These are phyloP conservation scores for Apiotrichum gracile DNA, from an alignment of 1,284 basidiomycete species.

Conservation along the genomic window DNA sequence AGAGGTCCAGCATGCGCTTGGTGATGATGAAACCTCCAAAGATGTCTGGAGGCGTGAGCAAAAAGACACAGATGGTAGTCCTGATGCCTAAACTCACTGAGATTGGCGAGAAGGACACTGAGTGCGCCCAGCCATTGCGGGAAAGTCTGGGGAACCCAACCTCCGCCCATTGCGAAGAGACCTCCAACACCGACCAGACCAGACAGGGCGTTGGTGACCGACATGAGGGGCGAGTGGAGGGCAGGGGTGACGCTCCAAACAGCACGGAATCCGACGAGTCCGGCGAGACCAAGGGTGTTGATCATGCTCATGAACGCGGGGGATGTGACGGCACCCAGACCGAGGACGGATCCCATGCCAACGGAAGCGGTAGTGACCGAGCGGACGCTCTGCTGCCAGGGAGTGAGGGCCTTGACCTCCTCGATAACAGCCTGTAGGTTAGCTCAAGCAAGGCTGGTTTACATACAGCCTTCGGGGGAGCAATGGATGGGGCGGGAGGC, in stretches of 20 bases:
- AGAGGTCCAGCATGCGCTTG: slow-evolving; percentile 84
- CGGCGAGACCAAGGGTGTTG: slow-evolving; percentile 65
- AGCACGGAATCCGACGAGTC: slow-evolving; percentile 74
- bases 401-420: slow-evolving; percentile 56
- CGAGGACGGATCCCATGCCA: slow-evolving; percentile 65
- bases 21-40: slow-evolving; percentile 76
- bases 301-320: slow-evolving; percentile 76
- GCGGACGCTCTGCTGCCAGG: slow-evolving; percentile 69
- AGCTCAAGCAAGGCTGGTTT: not conserved
- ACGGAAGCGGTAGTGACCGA: slow-evolving; percentile 66
- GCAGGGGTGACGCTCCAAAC: slow-evolving; percentile 82
- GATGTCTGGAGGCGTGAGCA: no score
- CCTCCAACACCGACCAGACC: slow-evolving; percentile 77
- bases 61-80: no score
- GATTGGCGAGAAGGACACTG: slow-evolving; percentile 71
- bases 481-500: slow-evolving; percentile 50
- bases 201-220: slow-evolving; percentile 43
- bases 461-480: slow-evolving; percentile 43
- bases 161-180: slow-evolving; percentile 79
- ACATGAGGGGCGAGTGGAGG: slow-evolving; percentile 56
- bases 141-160: slow-evolving; percentile 70
- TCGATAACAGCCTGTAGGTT: slow-evolving; percentile 43
- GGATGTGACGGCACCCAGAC: slow-evolving; percentile 68
- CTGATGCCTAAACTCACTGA: no score
- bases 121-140: slow-evolving; percentile 69